These are phyloP conservation scores for Boechera retrofracta DNA, from an alignment of 345 rosid species.

Conservation along the genomic window DNA sequence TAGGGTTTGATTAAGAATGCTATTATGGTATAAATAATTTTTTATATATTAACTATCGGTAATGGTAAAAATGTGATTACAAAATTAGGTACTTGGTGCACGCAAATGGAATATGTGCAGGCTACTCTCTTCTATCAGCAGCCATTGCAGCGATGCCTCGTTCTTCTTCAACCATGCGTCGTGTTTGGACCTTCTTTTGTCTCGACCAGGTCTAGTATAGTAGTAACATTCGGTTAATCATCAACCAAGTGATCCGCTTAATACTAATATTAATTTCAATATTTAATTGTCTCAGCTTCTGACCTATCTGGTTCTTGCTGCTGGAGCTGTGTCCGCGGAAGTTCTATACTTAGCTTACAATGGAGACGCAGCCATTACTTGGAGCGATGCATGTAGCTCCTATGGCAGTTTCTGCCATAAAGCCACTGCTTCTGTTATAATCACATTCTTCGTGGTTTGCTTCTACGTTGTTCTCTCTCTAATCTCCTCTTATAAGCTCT, in stretches of 20 bases:
- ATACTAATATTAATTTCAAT: neutral
- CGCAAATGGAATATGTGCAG: slow-evolving; percentile 97
- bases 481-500: slow-evolving; percentile 80
- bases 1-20: neutral
- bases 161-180: slow-evolving; percentile 60
- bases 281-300: slow-evolving; percentile 50
- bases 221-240: neutral
- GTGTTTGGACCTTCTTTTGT: slow-evolving; percentile 90
- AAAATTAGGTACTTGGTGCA: slow-evolving; percentile 82
- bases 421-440: slow-evolving; percentile 64
- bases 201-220: slow-evolving; percentile 68
- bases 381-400: slow-evolving; percentile 61
- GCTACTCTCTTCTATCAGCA: slow-evolving; percentile 90
- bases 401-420: slow-evolving; percentile 71
- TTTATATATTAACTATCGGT: neutral
- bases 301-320: slow-evolving; percentile 71
- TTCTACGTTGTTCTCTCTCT: slow-evolving; percentile 63
- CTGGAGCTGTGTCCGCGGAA: slow-evolving; percentile 73
- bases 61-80: neutral
- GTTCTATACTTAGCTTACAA: slow-evolving; percentile 71
- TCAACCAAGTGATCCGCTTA: neutral
- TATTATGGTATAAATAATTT: neutral
- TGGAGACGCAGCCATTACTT: slow-evolving; percentile 69
- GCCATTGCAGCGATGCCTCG: slow-evolving; percentile 73
- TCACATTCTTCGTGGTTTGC: slow-evolving; percentile 61